phyloP scores from a whole-genome alignment of 1,284 basidiomycete genomes.

The Omphalotus olearius region DNA sequence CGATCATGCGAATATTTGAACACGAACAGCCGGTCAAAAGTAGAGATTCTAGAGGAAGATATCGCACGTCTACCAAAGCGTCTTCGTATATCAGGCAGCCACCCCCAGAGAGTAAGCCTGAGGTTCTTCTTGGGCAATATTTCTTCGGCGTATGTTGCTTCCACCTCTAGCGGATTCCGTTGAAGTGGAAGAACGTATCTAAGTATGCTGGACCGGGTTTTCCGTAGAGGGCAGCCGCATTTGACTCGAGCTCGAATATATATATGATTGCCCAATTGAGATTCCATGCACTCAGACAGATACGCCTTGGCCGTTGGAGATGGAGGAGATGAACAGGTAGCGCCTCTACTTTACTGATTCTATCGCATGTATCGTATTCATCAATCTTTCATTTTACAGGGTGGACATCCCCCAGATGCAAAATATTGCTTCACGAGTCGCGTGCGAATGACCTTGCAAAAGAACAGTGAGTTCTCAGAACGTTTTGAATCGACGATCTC shows the following conservation, averaged over 20 bases:
- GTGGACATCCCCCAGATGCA: not conserved
- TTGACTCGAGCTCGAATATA: conserved; percentile 21
- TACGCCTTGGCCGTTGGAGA: conserved; percentile 15
- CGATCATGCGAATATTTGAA: not conserved
- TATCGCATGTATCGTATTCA: not conserved
- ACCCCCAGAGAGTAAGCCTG: conserved; percentile 24
- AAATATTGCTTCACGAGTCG: not conserved
- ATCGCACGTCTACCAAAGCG: not conserved
- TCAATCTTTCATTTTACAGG: not conserved
- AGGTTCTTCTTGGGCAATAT: conserved; percentile 32
- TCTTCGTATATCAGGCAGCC: not conserved
- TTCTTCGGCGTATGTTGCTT: conserved; percentile 18
- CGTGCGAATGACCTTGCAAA: not conserved
- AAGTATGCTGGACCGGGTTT: conserved; percentile 34
- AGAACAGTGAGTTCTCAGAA: not conserved
- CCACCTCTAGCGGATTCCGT: conserved; percentile 11
- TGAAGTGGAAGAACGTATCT: conserved; percentile 34
- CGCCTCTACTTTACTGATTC: not conserved
- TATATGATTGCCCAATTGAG: conserved; percentile 7
- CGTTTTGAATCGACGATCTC: too few species aligned
- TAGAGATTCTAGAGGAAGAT: not conserved
- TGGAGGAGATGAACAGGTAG: conserved; percentile 11
- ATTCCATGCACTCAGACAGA: conserved; percentile 8
- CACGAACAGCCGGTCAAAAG: not conserved
- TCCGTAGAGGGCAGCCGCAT: conserved; percentile 27